phyloP scores from a whole-genome alignment of 345 rosid genomes.

The Aegle marmelos region DNA sequence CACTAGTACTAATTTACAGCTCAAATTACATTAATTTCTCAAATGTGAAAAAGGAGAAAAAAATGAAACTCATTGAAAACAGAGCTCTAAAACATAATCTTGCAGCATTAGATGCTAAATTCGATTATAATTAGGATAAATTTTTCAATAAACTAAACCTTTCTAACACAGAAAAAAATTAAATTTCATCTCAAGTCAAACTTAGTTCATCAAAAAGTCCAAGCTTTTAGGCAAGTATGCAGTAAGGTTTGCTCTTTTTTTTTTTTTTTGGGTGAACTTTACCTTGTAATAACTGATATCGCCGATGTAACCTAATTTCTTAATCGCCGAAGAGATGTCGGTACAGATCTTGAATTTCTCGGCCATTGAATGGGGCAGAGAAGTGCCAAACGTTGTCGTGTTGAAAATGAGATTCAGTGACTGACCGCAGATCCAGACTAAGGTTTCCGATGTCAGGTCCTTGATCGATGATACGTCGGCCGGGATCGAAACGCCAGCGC shows the following conservation, averaged over 20 bases:
- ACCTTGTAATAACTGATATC: slow-evolving; percentile 71
- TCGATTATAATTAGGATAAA: not conserved
- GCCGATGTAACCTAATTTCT: slow-evolving; percentile 57
- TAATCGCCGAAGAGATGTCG: slow-evolving; percentile 49
- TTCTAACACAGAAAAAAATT: not conserved
- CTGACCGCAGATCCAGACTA: slow-evolving; percentile 63
- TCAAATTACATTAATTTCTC: not conserved
- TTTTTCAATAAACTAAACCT: not conserved
- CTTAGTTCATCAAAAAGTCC: not conserved
- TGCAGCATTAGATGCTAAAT: not conserved
- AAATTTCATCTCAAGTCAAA: not conserved
- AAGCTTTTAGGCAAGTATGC: not conserved
- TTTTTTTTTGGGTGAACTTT: not conserved
- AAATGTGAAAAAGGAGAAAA: not conserved
- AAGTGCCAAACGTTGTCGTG: slow-evolving; percentile 28
- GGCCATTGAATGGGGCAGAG: slow-evolving; percentile 46
- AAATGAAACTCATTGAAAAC: not conserved
- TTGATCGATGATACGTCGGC: slow-evolving; percentile 31
- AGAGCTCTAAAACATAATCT: not conserved
- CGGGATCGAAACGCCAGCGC: slow-evolving; percentile 53
- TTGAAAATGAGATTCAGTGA: slow-evolving; percentile 51
- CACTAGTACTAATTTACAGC: not conserved
- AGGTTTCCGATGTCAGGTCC: slow-evolving; percentile 37
- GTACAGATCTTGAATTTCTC: slow-evolving; percentile 61
- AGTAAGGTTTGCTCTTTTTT: not conserved